phyloP scores from a whole-genome alignment of 768 basidiomycete genomes.

The Mrakia frigida region DNA sequence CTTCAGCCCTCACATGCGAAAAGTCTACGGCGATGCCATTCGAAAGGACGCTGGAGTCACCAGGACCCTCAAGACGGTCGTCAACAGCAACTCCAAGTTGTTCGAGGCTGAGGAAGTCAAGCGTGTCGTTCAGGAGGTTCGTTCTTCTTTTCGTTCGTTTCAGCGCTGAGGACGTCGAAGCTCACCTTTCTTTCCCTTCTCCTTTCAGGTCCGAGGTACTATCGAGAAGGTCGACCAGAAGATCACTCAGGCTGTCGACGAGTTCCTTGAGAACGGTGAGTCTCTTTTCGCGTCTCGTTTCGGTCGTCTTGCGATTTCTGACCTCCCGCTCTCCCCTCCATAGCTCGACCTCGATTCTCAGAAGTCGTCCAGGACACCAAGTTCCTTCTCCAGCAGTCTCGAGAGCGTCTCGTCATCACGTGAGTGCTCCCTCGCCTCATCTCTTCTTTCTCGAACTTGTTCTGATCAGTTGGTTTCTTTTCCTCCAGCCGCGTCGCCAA shows the following conservation, averaged over 20 bases:
- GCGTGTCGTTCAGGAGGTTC: slow-evolving; percentile 67
- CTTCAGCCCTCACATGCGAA: slow-evolving; percentile 91
- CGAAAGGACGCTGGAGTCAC: slow-evolving; percentile 96
- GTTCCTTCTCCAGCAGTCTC: slow-evolving; percentile 78
- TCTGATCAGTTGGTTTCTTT: neutral
- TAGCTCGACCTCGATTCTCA: slow-evolving; percentile 80
- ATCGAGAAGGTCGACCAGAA: slow-evolving; percentile 95
- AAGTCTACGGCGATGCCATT: slow-evolving; percentile 85
- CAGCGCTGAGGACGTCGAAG: neutral
- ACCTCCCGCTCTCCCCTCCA: neutral
- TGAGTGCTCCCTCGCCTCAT: slow-evolving; percentile 46
- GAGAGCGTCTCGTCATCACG: slow-evolving; percentile 89
- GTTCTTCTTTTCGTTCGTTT: neutral
- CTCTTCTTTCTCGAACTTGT: neutral
- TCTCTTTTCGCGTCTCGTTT: slow-evolving; percentile 11
- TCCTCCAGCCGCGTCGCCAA: slow-evolving; percentile 66
- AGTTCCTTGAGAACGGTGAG: slow-evolving; percentile 85
- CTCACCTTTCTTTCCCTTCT: neutral
- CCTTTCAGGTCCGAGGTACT: slow-evolving; percentile 65
- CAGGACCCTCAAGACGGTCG: slow-evolving; percentile 94
- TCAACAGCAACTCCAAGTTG: slow-evolving; percentile 70
- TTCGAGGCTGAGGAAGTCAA: slow-evolving; percentile 69
- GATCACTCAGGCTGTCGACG: slow-evolving; percentile 86
- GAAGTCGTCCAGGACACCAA: slow-evolving; percentile 93
- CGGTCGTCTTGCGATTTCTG: neutral